Percentiles rank a stretch among this genome's conserved stretches.
Conservation (phyloP, 352 stramenopile species). For the Phytophthora ohioensis region DNA sequence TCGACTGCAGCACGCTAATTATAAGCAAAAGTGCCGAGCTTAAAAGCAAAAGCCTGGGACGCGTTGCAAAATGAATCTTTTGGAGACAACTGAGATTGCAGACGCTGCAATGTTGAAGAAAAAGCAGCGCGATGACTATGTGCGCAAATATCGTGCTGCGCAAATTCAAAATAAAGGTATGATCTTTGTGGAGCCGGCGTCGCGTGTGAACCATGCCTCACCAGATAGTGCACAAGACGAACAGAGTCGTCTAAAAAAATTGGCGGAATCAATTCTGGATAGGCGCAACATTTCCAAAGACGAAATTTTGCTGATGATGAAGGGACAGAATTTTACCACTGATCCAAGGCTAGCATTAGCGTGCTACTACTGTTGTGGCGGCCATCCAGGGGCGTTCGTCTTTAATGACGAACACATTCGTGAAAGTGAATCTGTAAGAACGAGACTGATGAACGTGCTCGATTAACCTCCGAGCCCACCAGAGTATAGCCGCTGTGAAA, state of each 20-base stretch:
- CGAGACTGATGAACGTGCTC: neutral
- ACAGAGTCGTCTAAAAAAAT: neutral
- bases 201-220: neutral
- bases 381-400: slow-evolving; percentile 2
- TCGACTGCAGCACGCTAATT: neutral
- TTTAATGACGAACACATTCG: slow-evolving; percentile 17
- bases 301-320: neutral
- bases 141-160: neutral
- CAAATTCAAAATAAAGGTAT: neutral
- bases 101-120: neutral
- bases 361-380: slow-evolving; percentile 18
- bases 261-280: neutral
- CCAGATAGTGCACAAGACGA: neutral
- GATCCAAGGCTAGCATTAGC: slow-evolving; percentile 9
- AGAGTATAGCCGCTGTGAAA: neutral
- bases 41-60: neutral
- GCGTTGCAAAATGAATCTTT: neutral
- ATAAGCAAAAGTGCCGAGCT: neutral
- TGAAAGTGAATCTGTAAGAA: neutral
- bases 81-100: neutral
- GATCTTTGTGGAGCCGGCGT: neutral
- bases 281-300: neutral
- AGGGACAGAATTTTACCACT: slow-evolving; percentile 2
- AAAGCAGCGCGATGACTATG: neutral
- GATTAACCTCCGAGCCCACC: neutral